Conservation (phyloP, 2,329 filamentous ascomycete genomes). For the Lecanoromycetidae sp. region DNA sequence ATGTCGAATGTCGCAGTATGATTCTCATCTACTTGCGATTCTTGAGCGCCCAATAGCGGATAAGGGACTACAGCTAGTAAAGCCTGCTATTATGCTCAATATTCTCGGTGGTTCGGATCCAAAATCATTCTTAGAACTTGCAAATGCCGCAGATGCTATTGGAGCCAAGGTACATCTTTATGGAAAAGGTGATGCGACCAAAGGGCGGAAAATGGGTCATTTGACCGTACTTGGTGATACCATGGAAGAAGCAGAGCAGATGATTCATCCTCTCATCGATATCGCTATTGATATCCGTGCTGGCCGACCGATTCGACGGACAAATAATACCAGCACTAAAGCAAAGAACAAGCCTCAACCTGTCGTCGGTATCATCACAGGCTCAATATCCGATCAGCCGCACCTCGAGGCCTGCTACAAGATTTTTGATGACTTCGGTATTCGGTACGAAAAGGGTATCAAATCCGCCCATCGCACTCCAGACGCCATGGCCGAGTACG, state of each 20-base stretch:
- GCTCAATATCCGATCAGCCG: conserved; percentile 37
- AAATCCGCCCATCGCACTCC: conserved; percentile 56
- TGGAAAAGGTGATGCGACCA: conserved; percentile 72
- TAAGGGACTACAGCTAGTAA: conserved; percentile 34
- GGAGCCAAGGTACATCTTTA: conserved; percentile 70
- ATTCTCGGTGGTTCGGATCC: conserved; percentile 47
- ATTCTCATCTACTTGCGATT: conserved; percentile 77
- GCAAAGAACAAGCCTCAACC: conserved; percentile 18
- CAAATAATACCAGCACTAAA: neutral
- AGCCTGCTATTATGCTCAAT: conserved; percentile 42
- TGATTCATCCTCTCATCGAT: conserved; percentile 58
- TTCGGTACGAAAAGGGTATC: conserved; percentile 35
- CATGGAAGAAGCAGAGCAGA: conserved; percentile 54
- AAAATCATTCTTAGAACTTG: conserved; percentile 48
- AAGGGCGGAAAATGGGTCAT: conserved; percentile 89
- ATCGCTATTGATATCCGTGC: conserved; percentile 67
- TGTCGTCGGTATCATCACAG: conserved; percentile 37
- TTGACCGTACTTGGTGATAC: conserved; percentile 65
- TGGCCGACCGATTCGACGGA: neutral
- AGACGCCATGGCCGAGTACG: conserved; percentile 55
- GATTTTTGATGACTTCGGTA: conserved; percentile 32
- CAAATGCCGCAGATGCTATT: conserved; percentile 43
- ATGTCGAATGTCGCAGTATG: conserved; percentile 79
- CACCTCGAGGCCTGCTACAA: conserved; percentile 34
- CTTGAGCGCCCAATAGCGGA: conserved; percentile 54